A percentile compares a stretch with the other conserved stretches of the same genome.
Conservation (phyloP, 2,329 filamentous ascomycete genomes). For the Stemphylium beticola region DNA sequence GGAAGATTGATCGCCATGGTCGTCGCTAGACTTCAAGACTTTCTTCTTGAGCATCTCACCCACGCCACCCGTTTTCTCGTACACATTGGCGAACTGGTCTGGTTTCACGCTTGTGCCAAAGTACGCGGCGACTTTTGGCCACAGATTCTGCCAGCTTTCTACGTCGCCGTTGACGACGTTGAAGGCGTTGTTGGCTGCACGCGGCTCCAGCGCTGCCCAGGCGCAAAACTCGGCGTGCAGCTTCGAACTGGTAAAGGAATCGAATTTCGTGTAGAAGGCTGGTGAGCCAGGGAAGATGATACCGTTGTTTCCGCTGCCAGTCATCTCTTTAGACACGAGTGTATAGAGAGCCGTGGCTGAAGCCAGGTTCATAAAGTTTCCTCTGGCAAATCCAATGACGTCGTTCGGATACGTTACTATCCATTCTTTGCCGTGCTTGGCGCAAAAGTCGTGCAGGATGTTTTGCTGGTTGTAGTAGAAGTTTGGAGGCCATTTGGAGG, state of each 20-base stretch:
- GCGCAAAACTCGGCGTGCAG: constrained; percentile 39
- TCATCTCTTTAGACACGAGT: constrained; percentile 34
- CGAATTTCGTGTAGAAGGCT: constrained; percentile 38
- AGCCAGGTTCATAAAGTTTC: constrained; percentile 48
- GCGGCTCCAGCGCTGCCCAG: constrained; percentile 42
- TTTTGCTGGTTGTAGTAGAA: constrained; percentile 61
- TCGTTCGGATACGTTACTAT: constrained; percentile 55
- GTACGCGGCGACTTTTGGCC: constrained; percentile 49
- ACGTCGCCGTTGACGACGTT: constrained; percentile 53
- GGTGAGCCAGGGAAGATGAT: constrained; percentile 34
- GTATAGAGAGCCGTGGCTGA: constrained; percentile 40
- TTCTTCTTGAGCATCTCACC: constrained; percentile 20
- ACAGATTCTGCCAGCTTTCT: constrained; percentile 52
- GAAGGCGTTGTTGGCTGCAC: constrained; percentile 50
- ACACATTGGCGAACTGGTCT: constrained; percentile 25
- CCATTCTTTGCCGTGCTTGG: constrained; percentile 48
- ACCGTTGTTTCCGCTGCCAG: constrained; percentile 9
- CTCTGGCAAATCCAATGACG: constrained; percentile 52
- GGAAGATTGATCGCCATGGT: not conserved
- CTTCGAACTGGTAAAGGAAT: constrained; percentile 34
- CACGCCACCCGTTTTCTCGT: not conserved
- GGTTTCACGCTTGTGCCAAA: constrained; percentile 46
- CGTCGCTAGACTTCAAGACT: not conserved
- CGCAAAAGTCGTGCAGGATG: constrained; percentile 44
- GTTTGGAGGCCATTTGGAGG: constrained; percentile 47